Evolutionary conservation across 1,284 basidiomycete species (phyloP), one percentile per base, ranked within the genome.

Genomic region (Rhodotorula sp.): DNA sequence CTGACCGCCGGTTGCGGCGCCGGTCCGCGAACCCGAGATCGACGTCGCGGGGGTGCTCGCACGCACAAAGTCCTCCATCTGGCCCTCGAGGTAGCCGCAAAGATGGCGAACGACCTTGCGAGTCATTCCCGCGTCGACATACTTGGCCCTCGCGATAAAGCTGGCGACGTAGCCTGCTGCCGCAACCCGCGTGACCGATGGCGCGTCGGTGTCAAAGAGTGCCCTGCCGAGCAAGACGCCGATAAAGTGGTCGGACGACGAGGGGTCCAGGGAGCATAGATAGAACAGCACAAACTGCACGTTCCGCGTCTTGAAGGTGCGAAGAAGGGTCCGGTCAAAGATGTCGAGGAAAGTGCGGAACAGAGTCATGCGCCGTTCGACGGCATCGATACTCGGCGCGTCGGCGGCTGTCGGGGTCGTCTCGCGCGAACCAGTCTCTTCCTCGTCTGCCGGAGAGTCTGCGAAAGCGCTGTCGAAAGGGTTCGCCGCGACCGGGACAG

Each of bases 271-370:
- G 1, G 95, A 96, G 30, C 93, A 87, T 79, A 90, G 93, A 89
- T 93, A 95, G 84, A 99, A 99, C 58, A 99, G 79, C 70, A 99
- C 85, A 82, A 99, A 99, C 77, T 99, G 96, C 2, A 94, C 95
- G 80, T 99, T 95, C 55, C 95, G 91, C 0, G 93, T 97, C 79
- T 95, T 93, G 83, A 95, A 95, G 0, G 96, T 99, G 48, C 89
- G 90, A 58, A 99, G 86, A 78, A 99, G 93, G 58, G 89, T 88
- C 48, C 93, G 89, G 78, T 95, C 91, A 79, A 99, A 99, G 75
- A 97, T 91, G 74, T 89, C 88, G 60, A 99, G 87, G 18, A 99
- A 87, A 20, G 89, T 87, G 78, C 92, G 87, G 80, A 98, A 99
- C 44, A 78, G 62, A 51, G 72, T 63, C 18, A 57, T 42, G n/a